Evolutionary conservation across 108 stramenopile genomes (phyloP).

Genomic region (Skeletonema marinoi): DNA sequence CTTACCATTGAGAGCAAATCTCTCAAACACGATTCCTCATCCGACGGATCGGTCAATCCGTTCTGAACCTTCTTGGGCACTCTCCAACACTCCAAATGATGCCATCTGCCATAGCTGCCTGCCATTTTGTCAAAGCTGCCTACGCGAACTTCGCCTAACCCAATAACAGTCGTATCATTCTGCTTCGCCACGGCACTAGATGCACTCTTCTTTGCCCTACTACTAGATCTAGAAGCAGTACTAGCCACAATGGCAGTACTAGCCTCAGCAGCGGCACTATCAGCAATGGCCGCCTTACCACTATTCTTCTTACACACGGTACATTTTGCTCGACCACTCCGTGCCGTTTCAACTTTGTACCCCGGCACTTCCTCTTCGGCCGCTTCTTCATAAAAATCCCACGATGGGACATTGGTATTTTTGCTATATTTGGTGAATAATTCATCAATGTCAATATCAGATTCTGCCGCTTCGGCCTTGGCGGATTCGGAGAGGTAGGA

Average conservation of each 20-base stretch:
- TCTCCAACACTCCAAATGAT: constrained; percentile 53
- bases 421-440: constrained; percentile 25
- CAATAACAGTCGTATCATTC: constrained; percentile 5
- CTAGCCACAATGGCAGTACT: neutral
- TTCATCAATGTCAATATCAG: constrained; percentile 17
- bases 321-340: constrained; percentile 34
- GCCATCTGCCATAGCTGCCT: constrained; percentile 53
- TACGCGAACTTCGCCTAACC: constrained; percentile 34
- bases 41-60: constrained; percentile 34
- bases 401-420: constrained; percentile 27
- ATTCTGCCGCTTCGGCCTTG: neutral
- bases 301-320: constrained; percentile 2
- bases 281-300: constrained; percentile 1
- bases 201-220: neutral
- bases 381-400: constrained; percentile 44
- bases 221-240: neutral
- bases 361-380: constrained; percentile 42
- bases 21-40: constrained; percentile 23
- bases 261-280: neutral
- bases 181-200: neutral
- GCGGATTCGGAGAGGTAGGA: constrained; percentile 9
- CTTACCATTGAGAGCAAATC: constrained; percentile 40
- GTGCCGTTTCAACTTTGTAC: constrained; percentile 57
- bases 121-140: constrained; percentile 40
- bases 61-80: constrained; percentile 32